Base-by-base conservation (phyloP, 495 filamentous ascomycete species). In the Aspergillus saccharolyticus region DNA sequence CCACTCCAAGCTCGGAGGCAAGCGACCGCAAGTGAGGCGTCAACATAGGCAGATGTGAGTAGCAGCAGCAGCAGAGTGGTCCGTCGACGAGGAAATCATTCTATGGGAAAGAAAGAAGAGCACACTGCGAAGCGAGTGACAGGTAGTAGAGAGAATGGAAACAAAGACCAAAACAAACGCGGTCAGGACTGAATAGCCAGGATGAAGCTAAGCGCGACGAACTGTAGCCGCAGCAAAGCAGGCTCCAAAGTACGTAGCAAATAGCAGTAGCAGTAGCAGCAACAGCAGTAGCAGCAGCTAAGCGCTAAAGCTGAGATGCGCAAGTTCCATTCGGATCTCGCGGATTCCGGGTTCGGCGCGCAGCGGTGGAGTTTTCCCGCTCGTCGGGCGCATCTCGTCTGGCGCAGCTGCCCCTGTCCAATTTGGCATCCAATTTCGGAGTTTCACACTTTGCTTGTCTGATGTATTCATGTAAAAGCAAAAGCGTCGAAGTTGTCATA, bases 61-160 rank as follows among this genome's bases (percentile, higher is more conserved):
- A 50, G 21, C 47, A 17, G 14, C 33, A 28, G 22, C 46, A 49
- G 20, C n/a, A n/a, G n/a, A n/a, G n/a, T n/a, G 17, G 44, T 22
- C 17, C 17, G 0, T 16, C 47, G 28, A 30, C 54, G 52, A 39
- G 44, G 19, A 58, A 30, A 48, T 64, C 71, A 74, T 74, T 66
- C 61, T 67, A 70, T 20, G 54, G 19, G 10, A 16, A 30, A 83
- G 74, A 20, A 89, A 76, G 12, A 80, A 24, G 44, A 18, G 20
- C 19, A 12, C 28, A 54, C 6, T 9, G 20, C 20, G 45, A 20
- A 24, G 21, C 44, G 43, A 28, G 15, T n/a, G n/a, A 47, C 22
- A 21, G 43, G 2, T 18, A 25, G 52, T 22, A 1, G 57, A 25
- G 46, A 18, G 25, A 28, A 28, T n/a, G n/a, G n/a, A n/a, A n/a